phyloP scores from a whole-genome alignment of 2,329 filamentous ascomycete genomes.

The Pyrenochaeta sp. region DNA sequence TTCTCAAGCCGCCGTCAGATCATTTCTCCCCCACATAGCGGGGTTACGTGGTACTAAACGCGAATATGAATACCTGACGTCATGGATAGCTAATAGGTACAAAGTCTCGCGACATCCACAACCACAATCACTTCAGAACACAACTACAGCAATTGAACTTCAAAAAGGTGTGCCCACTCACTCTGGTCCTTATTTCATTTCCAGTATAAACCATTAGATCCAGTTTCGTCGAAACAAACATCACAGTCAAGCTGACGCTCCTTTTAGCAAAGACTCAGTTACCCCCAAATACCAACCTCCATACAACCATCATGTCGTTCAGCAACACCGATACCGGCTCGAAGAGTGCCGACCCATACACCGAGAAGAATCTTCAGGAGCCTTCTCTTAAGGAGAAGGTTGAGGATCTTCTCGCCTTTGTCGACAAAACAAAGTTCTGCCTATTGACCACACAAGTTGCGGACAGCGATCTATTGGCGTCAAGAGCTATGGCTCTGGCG shows the following conservation, averaged over 20 bases:
- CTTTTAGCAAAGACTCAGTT: conserved; percentile 16
- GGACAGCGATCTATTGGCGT: conserved; percentile 72
- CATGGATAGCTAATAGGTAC: conserved; percentile 18
- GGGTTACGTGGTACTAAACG: conserved; percentile 16
- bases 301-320: conserved; percentile 44
- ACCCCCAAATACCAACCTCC: conserved; percentile 11
- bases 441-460: conserved; percentile 85
- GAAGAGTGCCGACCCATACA: conserved; percentile 77
- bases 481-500: conserved; percentile 86
- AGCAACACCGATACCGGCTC: conserved; percentile 51
- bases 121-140: conserved; percentile 5
- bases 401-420: conserved; percentile 75
- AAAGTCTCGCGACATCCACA: conserved; percentile 19
- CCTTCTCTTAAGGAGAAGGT: conserved; percentile 76
- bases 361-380: conserved; percentile 77
- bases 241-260: conserved; percentile 28
- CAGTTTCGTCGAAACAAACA: conserved; percentile 15
- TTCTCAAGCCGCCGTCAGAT: background rate
- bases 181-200: conserved; percentile 8
- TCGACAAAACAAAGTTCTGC: conserved; percentile 79
- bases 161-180: conserved; percentile 21
- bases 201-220: conserved; percentile 9
- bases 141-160: conserved; percentile 3
- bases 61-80: conserved; percentile 20
- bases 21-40: conserved; percentile 15